Conservation (phyloP, 139 green algal species). For the Micromonas pusilla region DNA sequence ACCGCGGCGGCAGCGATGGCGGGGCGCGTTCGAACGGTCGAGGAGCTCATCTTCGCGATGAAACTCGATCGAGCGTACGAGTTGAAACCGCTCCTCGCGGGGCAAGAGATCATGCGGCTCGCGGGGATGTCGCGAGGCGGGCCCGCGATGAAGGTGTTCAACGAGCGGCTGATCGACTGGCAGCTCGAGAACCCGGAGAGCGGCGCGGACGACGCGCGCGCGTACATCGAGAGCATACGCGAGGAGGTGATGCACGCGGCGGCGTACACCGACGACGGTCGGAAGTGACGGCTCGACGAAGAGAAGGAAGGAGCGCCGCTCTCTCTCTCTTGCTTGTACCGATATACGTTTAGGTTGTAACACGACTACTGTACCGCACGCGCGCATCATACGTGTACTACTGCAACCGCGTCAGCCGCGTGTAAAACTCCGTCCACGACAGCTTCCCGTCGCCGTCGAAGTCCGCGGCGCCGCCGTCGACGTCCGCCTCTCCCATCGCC, state of each 20-base stretch:
- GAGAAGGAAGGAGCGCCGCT: no score
- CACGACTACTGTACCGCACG: no score
- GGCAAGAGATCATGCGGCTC: neutral
- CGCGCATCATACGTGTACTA: no score
- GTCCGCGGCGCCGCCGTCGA: no score
- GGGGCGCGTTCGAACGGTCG: neutral
- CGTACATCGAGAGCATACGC: neutral
- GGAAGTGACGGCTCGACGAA: no score
- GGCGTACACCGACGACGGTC: no score
- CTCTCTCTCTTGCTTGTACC: no score
- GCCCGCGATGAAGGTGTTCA: constrained; percentile 4
- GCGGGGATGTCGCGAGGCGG: neutral
- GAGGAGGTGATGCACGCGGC: neutral
- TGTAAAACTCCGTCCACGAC: no score
- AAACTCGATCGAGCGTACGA: neutral
- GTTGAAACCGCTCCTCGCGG: neutral
- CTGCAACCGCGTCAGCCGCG: no score
- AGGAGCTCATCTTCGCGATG: neutral
- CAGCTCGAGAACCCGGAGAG: constrained; percentile 5
- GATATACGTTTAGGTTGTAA: no score
- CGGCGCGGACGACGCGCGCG: neutral
- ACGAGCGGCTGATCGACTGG: constrained; percentile 12
- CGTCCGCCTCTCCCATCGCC: no score
- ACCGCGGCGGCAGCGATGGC: neutral
- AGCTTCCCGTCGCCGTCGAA: no score